Evolutionary conservation across 2,329 filamentous ascomycete species (phyloP), one percentile per base, ranked within the genome.

Genomic region (Rhynchosporium graminicola): DNA sequence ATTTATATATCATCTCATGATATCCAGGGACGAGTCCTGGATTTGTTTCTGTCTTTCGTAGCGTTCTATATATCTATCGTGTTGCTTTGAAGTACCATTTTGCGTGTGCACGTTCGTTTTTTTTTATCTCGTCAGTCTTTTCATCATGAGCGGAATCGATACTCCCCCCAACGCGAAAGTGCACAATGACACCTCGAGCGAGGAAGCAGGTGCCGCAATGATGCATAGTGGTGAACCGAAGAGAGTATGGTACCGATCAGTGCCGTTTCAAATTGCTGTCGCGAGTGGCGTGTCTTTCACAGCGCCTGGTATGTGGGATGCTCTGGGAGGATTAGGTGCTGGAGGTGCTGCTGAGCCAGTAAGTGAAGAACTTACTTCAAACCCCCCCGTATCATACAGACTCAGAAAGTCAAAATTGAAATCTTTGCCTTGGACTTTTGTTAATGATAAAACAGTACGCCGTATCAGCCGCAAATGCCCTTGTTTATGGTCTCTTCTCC

Each of bases 401-500:
- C 20, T 20, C 20, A 20, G 20, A 20, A 20, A 20, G 20, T 20
- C 20, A 20, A 20, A 20, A 20, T 20, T 1, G 20, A 20, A 20
- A 20, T 20, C 20, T 3, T 36, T 36, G 33, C 5, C 33, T 36
- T 36, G 33, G 5, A 36, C 5, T 36, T 10, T 6, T 36, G 33
- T 10, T 36, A 10, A 36, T 20, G 5, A 1, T 20, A 7, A 9
- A 36, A 43, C 20, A 63, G 0, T 70, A 78, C 48, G 72, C 78
- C 4, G 76, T 80, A 10, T 80, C 78, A 38, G 75, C 77, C 0
- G 79, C 78, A 20, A 81, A 81, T 60, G 78, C 79, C 0, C 67
- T 80, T 0, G 73, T 80, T 1, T 81, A 79, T 62, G 78, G 74
- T 1, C 75, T 80, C 47, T 78, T 80, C 73, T 75, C 77, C 15